Evolutionary conservation across 2,329 filamentous ascomycete genomes (phyloP).

Genomic region (Scolecobasidium constrictum): DNA sequence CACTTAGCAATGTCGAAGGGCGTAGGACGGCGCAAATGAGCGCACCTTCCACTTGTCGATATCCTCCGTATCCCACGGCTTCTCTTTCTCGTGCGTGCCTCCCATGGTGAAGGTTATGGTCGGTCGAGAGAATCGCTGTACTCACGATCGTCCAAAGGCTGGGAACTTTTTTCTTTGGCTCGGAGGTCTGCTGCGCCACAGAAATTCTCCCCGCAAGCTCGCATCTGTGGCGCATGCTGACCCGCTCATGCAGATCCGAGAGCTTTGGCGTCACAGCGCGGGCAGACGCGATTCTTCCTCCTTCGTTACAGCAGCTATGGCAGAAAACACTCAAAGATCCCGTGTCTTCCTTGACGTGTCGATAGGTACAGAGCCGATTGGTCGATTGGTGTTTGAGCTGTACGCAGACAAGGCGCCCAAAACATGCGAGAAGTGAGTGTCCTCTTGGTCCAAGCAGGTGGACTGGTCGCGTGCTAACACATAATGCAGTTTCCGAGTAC

Average conservation of each 20-base stretch:
- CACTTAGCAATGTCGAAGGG: not conserved
- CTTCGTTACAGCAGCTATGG: not conserved
- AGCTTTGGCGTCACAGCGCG: not conserved
- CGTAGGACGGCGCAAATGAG: not conserved
- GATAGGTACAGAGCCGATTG: conserved; percentile 28
- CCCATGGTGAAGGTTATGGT: conserved; percentile 66
- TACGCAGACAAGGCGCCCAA: conserved; percentile 34
- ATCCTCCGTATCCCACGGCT: conserved; percentile 93
- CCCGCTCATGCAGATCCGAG: not conserved
- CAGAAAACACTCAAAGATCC: conserved; percentile 16
- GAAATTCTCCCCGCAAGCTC: not conserved
- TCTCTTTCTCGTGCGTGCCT: conserved; percentile 79
- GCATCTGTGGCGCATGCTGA: not conserved
- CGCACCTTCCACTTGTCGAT: conserved; percentile 88
- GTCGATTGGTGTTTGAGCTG: conserved; percentile 33
- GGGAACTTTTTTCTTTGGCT: conserved; percentile 1
- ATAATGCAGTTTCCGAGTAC: conserved; percentile 28
- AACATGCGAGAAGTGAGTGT: conserved; percentile 34
- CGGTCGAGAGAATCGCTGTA: no score
- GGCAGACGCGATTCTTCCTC: not conserved
- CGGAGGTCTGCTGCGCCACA: not conserved
- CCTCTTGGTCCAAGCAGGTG: not conserved
- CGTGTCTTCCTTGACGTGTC: conserved; percentile 32
- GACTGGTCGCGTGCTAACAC: not conserved
- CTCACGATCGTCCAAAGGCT: no score